Conservation (phyloP, 192 early-diverging fungal species). For the Jimgerdemannia lactiflua region DNA sequence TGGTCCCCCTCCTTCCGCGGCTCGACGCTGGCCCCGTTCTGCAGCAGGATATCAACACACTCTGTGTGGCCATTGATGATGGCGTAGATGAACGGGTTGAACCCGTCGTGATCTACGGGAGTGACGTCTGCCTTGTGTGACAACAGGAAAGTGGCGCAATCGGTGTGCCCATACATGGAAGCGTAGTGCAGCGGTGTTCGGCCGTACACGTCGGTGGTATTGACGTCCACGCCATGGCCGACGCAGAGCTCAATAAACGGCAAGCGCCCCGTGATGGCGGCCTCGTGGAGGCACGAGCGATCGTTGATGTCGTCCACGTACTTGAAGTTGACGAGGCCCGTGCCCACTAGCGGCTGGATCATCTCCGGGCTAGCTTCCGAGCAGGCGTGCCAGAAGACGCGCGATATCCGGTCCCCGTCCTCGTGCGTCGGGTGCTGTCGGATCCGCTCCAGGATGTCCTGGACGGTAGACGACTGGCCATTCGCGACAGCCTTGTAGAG, state of each 20-base stretch:
- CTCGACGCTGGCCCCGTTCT: constrained; percentile 61
- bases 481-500: constrained; percentile 50
- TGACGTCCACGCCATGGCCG: constrained; percentile 46
- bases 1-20: constrained; percentile 52
- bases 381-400: constrained; percentile 73
- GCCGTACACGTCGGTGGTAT: constrained; percentile 85
- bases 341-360: constrained; percentile 60
- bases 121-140: constrained; percentile 46
- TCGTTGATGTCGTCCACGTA: constrained; percentile 93
- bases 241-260: constrained; percentile 61
- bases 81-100: constrained; percentile 83
- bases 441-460: constrained; percentile 51
- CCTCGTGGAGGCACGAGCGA: constrained; percentile 86
- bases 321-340: constrained; percentile 70
- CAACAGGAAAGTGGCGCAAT: constrained; percentile 62
- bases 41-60: constrained; percentile 74
- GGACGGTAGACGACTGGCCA: constrained; percentile 37
- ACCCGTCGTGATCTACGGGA: constrained; percentile 86
- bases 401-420: constrained; percentile 59
- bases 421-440: constrained; percentile 43
- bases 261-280: constrained; percentile 77
- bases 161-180: constrained; percentile 82
- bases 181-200: constrained; percentile 92
- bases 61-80: constrained; percentile 78
- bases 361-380: constrained; percentile 52